Percentiles rank a stretch among this genome's conserved stretches.
phyloP scores from a whole-genome alignment of 2,329 filamentous ascomycete species.

The Triangularia setosa region DNA sequence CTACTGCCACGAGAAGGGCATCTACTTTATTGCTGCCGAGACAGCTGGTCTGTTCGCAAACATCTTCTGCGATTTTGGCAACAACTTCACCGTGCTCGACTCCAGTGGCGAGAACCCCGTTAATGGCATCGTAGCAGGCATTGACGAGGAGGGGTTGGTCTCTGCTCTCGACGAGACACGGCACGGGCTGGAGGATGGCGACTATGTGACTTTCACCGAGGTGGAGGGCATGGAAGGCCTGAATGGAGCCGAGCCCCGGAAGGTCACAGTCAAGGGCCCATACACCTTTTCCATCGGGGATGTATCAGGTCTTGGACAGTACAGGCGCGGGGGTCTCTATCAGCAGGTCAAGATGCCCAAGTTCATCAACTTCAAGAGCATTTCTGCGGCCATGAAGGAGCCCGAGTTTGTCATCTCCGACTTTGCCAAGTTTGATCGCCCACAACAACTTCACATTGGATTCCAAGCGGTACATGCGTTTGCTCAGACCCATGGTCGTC shows the following conservation, averaged over 20 bases:
- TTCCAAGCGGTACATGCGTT: conserved; percentile 92
- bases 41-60: conserved; percentile 92
- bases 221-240: conserved; percentile 86
- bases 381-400: conserved; percentile 73
- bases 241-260: conserved; percentile 79
- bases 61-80: conserved; percentile 96
- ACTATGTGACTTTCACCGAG: conserved; percentile 93
- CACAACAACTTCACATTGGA: conserved; percentile 84
- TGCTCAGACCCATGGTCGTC: conserved; percentile 65
- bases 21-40: conserved; percentile 83
- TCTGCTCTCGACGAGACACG: conserved; percentile 92
- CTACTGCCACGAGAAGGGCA: conserved; percentile 90
- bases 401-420: conserved; percentile 91
- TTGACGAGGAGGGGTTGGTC: conserved; percentile 85
- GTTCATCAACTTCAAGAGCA: conserved; percentile 79
- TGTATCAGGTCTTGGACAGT: conserved; percentile 80
- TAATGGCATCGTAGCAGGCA: conserved; percentile 83
- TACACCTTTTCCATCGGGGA: conserved; percentile 98
- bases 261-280: conserved; percentile 89
- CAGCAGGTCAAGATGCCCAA: conserved; percentile 99
- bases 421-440: conserved; percentile 96
- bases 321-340: conserved; percentile 83
- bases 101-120: conserved; percentile 84
- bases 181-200: conserved; percentile 92
- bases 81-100: conserved; percentile 87